Evolutionary conservation across 805 yeast genomes (phyloP), one percentile per base, ranked within the genome.

Genomic region (Cyberlindnera galapagoensis): DNA sequence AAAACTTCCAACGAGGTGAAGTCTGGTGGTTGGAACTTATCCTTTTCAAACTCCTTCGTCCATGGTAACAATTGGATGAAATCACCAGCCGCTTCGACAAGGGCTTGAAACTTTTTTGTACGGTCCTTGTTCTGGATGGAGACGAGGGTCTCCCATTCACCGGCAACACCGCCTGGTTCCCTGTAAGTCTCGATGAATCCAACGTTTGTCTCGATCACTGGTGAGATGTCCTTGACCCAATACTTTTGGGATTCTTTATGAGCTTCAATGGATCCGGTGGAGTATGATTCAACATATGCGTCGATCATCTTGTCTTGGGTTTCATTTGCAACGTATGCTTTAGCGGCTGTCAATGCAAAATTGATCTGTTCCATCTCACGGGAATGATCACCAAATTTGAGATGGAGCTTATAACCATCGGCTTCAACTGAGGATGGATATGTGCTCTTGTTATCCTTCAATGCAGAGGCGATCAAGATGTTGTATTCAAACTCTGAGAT

Each of bases 161-260:
- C 96, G 51, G 87, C 72, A 28, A 85, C 84, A 28, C 95, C 95
- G 20, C 88, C 73, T 11, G 95, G 94, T 54, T 85, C 96, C 57
- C 96, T 71, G 61, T 86, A 86, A 18, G 95, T 86, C 62, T 86
- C 96, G 46, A 86, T 86, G 55, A 86, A 86, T 0, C 96, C 96
- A 47, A 86, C 74, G 54, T 86, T 85, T 27, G 90, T 76, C 59
- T 78, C 86, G 23, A 79, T 78, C 10, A 63, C 63, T 9, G 96
- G 96, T 1, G 84, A 80, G 32, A 81, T 58, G 56, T 86, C 95
- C 53, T 82, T 82, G 37, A 86, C 94, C 95, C 96, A 86, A 38
- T 72, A 67, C 34, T 77, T 73, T 57, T 86, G 95, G 1, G 95
- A 80, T 37, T 80, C 73, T 49, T 81, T 81, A 58, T 86, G 95